These are phyloP conservation scores for Suillus fuscotomentosus DNA, from an alignment of 768 basidiomycete species.

Conservation along the genomic window DNA sequence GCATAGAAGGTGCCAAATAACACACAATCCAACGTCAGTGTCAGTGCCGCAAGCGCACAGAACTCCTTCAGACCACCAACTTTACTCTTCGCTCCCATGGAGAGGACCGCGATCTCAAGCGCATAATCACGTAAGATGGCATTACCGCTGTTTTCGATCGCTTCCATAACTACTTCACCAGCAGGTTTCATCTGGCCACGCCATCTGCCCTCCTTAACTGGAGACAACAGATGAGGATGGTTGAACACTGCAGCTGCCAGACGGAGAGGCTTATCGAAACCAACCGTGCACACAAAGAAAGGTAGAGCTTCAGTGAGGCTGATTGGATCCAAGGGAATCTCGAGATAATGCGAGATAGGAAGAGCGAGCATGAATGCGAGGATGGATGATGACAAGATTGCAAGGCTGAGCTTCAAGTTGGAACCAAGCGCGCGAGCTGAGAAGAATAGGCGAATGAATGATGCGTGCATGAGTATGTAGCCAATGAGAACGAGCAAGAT, in stretches of 20 bases:
- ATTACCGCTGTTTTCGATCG: slow-evolving; percentile 74
- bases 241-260: slow-evolving; percentile 88
- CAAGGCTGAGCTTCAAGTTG: slow-evolving; percentile 65
- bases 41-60: slow-evolving; percentile 90
- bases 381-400: slow-evolving; percentile 76
- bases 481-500: slow-evolving; percentile 92
- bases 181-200: slow-evolving; percentile 66
- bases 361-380: slow-evolving; percentile 86
- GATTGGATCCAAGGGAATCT: slow-evolving; percentile 90
- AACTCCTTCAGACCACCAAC: slow-evolving; percentile 92
- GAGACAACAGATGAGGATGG: slow-evolving; percentile 61
- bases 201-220: slow-evolving; percentile 38
- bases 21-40: slow-evolving; percentile 83
- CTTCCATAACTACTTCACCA: slow-evolving; percentile 81
- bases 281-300: slow-evolving; percentile 96
- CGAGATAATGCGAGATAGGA: slow-evolving; percentile 70
- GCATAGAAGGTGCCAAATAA: slow-evolving; percentile 89
- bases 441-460: slow-evolving; percentile 88
- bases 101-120: slow-evolving; percentile 86
- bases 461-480: slow-evolving; percentile 93
- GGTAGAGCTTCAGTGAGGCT: slow-evolving; percentile 94
- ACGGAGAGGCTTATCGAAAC: slow-evolving; percentile 95
- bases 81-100: slow-evolving; percentile 81
- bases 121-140: slow-evolving; percentile 91
- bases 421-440: slow-evolving; percentile 84